Conservation (phyloP, 306 rosid species). For the Arachis stenosperma region DNA sequence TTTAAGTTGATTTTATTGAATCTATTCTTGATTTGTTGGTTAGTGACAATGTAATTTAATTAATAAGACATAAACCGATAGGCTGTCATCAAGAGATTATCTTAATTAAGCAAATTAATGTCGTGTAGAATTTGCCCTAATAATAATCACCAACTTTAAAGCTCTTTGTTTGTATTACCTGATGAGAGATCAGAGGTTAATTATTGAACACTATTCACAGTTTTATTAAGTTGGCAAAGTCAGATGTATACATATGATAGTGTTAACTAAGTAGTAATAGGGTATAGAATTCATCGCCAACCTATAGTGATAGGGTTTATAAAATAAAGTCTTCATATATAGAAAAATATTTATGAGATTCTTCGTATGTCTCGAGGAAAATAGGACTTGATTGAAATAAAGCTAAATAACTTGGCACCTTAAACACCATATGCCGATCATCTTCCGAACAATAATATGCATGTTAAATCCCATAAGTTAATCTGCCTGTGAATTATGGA, state of each 20-base stretch:
- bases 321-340: slow-evolving; percentile 42
- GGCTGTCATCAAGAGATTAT: slow-evolving; percentile 4
- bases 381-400: background rate
- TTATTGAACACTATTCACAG: background rate
- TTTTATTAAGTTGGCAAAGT: slow-evolving; percentile 15
- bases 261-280: slow-evolving; percentile 2
- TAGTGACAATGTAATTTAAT: slow-evolving; percentile 4
- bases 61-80: background rate
- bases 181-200: background rate
- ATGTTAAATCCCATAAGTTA: too few species aligned
- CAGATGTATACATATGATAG: background rate
- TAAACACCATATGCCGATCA: too few species aligned
- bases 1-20: background rate
- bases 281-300: slow-evolving; percentile 31
- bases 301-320: slow-evolving; percentile 39
- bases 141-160: background rate
- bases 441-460: too few species aligned
- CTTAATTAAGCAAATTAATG: slow-evolving; percentile 5
- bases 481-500: too few species aligned
- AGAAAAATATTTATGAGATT: slow-evolving; percentile 4
- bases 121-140: background rate
- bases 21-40: background rate
- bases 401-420: too few species aligned
- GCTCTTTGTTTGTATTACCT: background rate
- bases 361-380: slow-evolving; percentile 50